Conservation (phyloP, 768 basidiomycete species). For the Astraeus odoratus region DNA sequence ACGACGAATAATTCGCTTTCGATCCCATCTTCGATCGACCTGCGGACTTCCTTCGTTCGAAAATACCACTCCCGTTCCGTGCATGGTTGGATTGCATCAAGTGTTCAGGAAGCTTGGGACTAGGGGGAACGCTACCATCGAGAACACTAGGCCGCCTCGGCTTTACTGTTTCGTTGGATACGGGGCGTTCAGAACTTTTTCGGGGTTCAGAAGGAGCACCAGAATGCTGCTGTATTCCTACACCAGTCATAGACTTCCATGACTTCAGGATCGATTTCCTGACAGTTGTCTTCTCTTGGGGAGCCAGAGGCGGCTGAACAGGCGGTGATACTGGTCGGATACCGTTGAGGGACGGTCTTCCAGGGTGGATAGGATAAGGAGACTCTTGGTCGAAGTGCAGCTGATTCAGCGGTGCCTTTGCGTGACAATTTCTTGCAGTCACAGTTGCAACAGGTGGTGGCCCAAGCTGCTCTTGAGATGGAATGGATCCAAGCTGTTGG, state of each 20-base stretch:
- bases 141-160: slow-evolving; percentile 42
- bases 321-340: slow-evolving; percentile 26
- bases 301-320: slow-evolving; percentile 20
- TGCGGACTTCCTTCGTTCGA: slow-evolving; percentile 21
- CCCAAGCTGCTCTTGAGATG: slow-evolving; percentile 24
- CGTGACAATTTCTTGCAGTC: slow-evolving; percentile 11
- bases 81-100: slow-evolving; percentile 30
- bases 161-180: slow-evolving; percentile 30
- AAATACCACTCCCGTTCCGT: slow-evolving; percentile 25
- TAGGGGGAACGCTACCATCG: slow-evolving; percentile 47
- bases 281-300: slow-evolving; percentile 38
- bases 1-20: slow-evolving; percentile 18
- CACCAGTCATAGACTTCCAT: slow-evolving; percentile 45
- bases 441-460: slow-evolving; percentile 21
- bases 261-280: slow-evolving; percentile 71
- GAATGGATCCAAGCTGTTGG: slow-evolving; percentile 13
- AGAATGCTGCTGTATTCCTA: slow-evolving; percentile 21
- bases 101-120: slow-evolving; percentile 53
- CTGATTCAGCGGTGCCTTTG: slow-evolving; percentile 33
- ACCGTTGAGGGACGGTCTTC: slow-evolving; percentile 28
- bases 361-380: slow-evolving; percentile 45
- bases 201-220: slow-evolving; percentile 30
- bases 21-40: slow-evolving; percentile 14
- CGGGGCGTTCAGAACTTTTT: slow-evolving; percentile 33
- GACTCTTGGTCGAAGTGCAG: slow-evolving; percentile 71